phyloP scores from a whole-genome alignment of 2,329 filamentous ascomycete genomes.

The Cladosporium phlei region DNA sequence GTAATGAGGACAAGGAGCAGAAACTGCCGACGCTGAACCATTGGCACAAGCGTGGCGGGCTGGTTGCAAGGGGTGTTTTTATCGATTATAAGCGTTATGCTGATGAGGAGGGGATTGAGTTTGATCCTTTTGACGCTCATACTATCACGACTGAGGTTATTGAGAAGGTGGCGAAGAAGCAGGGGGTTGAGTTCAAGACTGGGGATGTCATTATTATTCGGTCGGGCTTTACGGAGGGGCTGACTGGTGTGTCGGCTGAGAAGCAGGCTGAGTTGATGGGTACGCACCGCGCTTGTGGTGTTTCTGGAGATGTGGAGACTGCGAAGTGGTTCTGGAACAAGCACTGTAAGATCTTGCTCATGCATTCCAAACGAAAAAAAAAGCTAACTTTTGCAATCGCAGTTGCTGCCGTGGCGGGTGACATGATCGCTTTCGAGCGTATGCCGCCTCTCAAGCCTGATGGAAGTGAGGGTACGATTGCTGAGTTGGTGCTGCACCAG shows the following conservation, averaged over 20 bases:
- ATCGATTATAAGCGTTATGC: constrained; percentile 58
- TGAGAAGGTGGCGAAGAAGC: constrained; percentile 40
- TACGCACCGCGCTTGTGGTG: constrained; percentile 30
- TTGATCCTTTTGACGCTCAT: constrained; percentile 49
- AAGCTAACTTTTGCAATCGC: too few relatives aligned
- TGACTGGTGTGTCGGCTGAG: constrained; percentile 35
- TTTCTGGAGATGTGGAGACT: constrained; percentile 46
- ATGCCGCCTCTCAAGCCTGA: constrained; percentile 28
- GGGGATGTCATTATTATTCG: constrained; percentile 57
- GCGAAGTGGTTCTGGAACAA: constrained; percentile 57
- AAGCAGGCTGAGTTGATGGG: constrained; percentile 41
- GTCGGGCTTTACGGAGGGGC: constrained; percentile 47
- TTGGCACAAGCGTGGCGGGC: constrained; percentile 49
- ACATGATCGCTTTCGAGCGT: constrained; percentile 50
- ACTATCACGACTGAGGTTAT: constrained; percentile 43
- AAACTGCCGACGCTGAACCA: constrained; percentile 34
- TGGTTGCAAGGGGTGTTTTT: constrained; percentile 54
- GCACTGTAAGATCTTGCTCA: constrained; percentile 32
- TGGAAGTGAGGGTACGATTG: constrained; percentile 23
- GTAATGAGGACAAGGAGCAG: constrained; percentile 26
- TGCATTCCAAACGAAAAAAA: too few relatives aligned
- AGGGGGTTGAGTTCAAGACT: constrained; percentile 40
- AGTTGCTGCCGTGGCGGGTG: constrained; percentile 53
- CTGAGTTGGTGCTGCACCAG: constrained; percentile 34
- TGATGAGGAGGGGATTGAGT: constrained; percentile 49